Conservation (phyloP, 345 rosid genomes). For the Brassica rapa region DNA sequence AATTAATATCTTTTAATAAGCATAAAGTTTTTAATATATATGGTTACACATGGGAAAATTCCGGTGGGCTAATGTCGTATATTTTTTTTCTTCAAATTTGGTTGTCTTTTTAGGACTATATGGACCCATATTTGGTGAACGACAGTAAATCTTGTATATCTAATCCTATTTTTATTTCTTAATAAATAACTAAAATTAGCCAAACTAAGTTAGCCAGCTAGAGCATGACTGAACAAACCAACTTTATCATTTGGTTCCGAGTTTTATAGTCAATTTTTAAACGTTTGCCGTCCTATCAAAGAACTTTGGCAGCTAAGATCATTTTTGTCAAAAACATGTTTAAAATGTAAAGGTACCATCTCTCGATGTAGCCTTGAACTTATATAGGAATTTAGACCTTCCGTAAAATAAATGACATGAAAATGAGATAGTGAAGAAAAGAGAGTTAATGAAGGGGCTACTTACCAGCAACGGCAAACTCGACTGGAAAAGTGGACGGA, state of each 20-base stretch:
- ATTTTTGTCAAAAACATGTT: not conserved
- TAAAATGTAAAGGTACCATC: conserved; percentile 14
- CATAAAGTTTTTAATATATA: not conserved
- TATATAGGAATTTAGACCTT: conserved; percentile 1
- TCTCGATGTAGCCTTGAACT: not conserved
- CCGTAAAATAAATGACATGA: not conserved
- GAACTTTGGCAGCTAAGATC: not conserved
- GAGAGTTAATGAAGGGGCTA: conserved; percentile 2
- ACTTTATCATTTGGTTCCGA: not conserved
- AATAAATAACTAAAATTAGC: not conserved
- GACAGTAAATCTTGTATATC: not conserved
- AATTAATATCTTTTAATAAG: not conserved
- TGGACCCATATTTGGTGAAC: not conserved
- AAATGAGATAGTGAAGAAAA: not conserved
- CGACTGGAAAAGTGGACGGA: conserved; percentile 65
- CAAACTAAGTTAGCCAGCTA: not conserved
- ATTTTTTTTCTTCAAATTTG: not conserved
- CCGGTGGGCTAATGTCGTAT: not conserved
- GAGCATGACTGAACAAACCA: not conserved
- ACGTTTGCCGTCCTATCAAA: not conserved
- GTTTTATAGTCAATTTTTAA: not conserved
- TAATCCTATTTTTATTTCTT: not conserved
- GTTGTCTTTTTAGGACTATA: not conserved
- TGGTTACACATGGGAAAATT: not conserved
- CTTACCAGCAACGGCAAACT: conserved; percentile 72